These are phyloP conservation scores for Solanum chilense DNA, from an alignment of 257 asterid species.

Conservation along the genomic window DNA sequence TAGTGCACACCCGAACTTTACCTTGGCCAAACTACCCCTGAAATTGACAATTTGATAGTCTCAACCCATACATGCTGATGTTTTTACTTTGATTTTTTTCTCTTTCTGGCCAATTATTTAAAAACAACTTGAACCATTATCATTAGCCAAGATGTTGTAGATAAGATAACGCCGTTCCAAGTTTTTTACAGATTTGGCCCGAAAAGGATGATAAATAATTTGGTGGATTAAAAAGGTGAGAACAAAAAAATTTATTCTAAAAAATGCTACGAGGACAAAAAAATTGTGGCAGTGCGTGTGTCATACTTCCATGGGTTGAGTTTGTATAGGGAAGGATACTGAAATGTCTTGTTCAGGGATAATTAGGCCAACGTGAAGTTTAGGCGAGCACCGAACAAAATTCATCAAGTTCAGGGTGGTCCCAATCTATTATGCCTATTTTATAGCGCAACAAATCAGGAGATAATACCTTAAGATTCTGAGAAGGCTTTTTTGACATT, in stretches of 20 bases:
- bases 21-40: not conserved
- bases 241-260: not conserved
- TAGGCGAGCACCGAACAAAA: not conserved
- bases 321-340: not conserved
- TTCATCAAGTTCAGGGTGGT: not conserved
- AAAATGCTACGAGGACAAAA: not conserved
- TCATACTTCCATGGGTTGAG: not conserved
- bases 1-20: not conserved
- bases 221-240: not conserved
- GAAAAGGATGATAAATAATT: not conserved
- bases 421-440: not conserved
- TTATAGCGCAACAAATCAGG: not conserved
- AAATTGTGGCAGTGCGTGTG: not conserved
- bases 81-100: not conserved
- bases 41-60: not conserved
- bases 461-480: slow-evolving; percentile 61
- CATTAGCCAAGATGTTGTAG: not conserved
- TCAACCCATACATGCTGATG: not conserved
- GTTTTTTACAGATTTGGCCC: not conserved
- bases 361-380: not conserved
- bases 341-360: not conserved
- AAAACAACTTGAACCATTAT: not conserved
- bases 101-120: not conserved
- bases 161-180: not conserved
- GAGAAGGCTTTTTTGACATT: slow-evolving; percentile 71